Evolutionary conservation across 345 rosid genomes (phyloP).

Genomic region (Arabidopsis thaliana): DNA sequence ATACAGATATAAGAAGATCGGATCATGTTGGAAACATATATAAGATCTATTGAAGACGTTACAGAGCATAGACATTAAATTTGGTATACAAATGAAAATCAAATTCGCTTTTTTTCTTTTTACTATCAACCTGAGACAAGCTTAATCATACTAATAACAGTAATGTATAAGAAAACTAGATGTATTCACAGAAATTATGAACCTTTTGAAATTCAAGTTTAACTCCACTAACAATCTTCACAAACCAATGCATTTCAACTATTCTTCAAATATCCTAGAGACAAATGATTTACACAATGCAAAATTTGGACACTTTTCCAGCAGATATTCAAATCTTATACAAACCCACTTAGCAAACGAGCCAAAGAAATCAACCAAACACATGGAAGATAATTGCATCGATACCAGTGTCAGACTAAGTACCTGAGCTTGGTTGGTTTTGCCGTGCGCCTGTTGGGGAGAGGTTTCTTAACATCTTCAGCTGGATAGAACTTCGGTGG

Average conservation of each 20-base stretch:
- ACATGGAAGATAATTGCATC: not conserved
- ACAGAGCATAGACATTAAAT: not conserved
- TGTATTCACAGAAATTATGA: not conserved
- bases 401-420: not conserved
- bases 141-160: not conserved
- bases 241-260: not conserved
- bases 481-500: constrained; percentile 66
- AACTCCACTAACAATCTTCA: not conserved
- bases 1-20: not conserved
- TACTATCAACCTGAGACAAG: not conserved
- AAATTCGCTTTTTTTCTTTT: not conserved
- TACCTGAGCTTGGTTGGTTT: constrained; percentile 69
- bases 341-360: not conserved
- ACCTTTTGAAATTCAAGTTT: not conserved
- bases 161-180: not conserved
- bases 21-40: not conserved
- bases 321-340: not conserved
- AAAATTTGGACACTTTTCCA: not conserved
- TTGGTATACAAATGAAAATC: not conserved
- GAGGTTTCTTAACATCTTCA: constrained; percentile 81
- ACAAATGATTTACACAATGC: not conserved
- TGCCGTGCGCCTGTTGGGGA: constrained; percentile 66
- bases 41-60: not conserved
- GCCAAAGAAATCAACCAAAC: not conserved
- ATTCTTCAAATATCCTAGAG: not conserved